phyloP scores from a whole-genome alignment of 2,329 filamentous ascomycete genomes.

The Clarireedia monteithiana region DNA sequence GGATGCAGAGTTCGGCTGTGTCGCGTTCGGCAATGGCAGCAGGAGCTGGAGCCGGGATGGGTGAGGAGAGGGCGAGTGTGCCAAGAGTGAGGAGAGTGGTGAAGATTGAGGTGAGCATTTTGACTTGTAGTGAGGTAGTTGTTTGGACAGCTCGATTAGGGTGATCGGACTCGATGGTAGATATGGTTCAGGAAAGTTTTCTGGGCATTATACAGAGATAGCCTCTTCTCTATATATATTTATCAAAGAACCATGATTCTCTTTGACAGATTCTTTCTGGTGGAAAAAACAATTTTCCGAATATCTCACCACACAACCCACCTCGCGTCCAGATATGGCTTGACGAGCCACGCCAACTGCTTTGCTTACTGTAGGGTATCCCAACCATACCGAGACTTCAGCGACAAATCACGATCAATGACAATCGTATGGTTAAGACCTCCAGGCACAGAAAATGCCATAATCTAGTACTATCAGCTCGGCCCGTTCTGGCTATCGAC shows the following conservation, averaged over 20 bases:
- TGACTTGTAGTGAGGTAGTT: not conserved
- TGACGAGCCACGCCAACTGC: not conserved
- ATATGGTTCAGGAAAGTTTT: not conserved
- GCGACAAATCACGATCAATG: not conserved
- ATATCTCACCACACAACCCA: not conserved
- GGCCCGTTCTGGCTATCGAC: not conserved
- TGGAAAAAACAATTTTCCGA: not conserved
- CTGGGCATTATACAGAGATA: not conserved
- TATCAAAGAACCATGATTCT: not conserved
- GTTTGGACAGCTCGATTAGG: not conserved
- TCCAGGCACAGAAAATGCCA: not conserved
- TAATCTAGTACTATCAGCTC: not conserved
- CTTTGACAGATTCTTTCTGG: not conserved
- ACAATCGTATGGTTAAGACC: not conserved
- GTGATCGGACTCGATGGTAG: not conserved
- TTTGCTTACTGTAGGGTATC: not conserved
- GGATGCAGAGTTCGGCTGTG: slow-evolving; percentile 4
- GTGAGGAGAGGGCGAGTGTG: not conserved
- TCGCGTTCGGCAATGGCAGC: not conserved
- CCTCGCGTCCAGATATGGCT: not conserved
- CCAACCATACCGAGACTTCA: not conserved
- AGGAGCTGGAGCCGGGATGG: not conserved
- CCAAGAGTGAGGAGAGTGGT: not conserved
- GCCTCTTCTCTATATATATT: not conserved
- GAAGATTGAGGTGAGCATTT: slow-evolving; percentile 1